These are phyloP conservation scores for Toxoplasma gondii DNA, from an alignment of 169 alveolate species.

Conservation along the genomic window DNA sequence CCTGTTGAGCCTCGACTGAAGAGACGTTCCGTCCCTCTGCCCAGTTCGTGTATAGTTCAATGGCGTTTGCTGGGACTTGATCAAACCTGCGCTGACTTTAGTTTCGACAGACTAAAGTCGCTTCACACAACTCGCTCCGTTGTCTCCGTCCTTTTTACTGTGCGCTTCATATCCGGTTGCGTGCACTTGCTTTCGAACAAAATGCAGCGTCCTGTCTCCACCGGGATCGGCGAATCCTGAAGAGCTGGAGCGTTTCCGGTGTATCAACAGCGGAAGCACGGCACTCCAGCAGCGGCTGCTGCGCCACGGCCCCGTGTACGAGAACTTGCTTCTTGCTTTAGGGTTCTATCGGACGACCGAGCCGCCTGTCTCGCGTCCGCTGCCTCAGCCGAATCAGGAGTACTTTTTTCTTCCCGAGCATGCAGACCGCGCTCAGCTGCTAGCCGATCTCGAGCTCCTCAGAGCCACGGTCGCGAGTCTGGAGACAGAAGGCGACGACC, in stretches of 20 bases:
- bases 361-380: background rate
- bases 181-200: too few relatives aligned
- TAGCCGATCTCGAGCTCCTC: background rate
- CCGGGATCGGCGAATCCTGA: background rate
- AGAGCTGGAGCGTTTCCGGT: background rate
- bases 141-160: too few relatives aligned
- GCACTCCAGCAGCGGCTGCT: conserved; percentile 38
- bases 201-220: background rate
- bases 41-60: too few relatives aligned
- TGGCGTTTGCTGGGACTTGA: too few relatives aligned
- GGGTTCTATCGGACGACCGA: background rate
- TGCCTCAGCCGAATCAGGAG: background rate
- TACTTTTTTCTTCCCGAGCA: background rate
- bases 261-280: conserved; percentile 23
- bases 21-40: too few relatives aligned
- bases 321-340: background rate
- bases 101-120: too few relatives aligned
- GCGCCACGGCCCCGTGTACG: conserved; percentile 32
- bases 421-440: background rate
- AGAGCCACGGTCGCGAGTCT: background rate
- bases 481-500: background rate
- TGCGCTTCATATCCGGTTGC: too few relatives aligned
- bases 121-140: too few relatives aligned
- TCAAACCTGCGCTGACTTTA: too few relatives aligned
- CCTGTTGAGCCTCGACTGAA: too few relatives aligned